Conservation (phyloP, 2,329 filamentous ascomycete genomes). For the Tetracladium maxilliforme region DNA sequence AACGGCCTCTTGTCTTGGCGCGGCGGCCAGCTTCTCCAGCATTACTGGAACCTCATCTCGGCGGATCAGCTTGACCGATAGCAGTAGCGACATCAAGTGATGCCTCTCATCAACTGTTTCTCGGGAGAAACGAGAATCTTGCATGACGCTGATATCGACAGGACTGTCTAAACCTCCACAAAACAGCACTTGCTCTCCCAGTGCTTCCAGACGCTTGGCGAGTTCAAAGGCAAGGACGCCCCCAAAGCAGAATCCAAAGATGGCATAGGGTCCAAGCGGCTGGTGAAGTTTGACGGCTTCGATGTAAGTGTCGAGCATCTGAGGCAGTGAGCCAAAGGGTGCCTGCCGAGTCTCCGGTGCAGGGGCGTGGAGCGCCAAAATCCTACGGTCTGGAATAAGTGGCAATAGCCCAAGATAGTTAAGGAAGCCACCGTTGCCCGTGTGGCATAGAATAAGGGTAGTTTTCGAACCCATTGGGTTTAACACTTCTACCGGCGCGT, state of each 20-base stretch:
- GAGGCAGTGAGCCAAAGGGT: conserved; percentile 23
- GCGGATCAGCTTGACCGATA: too few relatives aligned
- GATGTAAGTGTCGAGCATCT: conserved; percentile 24
- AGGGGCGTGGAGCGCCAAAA: conserved; percentile 28
- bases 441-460: conserved; percentile 24
- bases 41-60: too few relatives aligned
- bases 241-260: conserved; percentile 36
- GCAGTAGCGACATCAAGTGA: too few relatives aligned
- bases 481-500: conserved; percentile 20
- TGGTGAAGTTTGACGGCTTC: conserved; percentile 23
- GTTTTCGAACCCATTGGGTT: conserved; percentile 14
- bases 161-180: conserved; percentile 29
- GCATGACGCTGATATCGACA: conserved; percentile 32
- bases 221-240: conserved; percentile 33
- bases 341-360: too few relatives aligned
- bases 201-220: conserved; percentile 24
- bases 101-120: too few relatives aligned
- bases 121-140: too few relatives aligned
- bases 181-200: conserved; percentile 23
- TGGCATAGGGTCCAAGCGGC: conserved; percentile 31
- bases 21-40: too few relatives aligned
- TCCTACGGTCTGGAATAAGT: conserved; percentile 23
- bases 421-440: conserved; percentile 25
- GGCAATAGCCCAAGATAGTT: conserved; percentile 22
- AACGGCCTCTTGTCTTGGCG: too few relatives aligned